These are phyloP conservation scores for Cylindrotheca fusiformis DNA, from an alignment of 108 stramenopile genomes.

Conservation along the genomic window DNA sequence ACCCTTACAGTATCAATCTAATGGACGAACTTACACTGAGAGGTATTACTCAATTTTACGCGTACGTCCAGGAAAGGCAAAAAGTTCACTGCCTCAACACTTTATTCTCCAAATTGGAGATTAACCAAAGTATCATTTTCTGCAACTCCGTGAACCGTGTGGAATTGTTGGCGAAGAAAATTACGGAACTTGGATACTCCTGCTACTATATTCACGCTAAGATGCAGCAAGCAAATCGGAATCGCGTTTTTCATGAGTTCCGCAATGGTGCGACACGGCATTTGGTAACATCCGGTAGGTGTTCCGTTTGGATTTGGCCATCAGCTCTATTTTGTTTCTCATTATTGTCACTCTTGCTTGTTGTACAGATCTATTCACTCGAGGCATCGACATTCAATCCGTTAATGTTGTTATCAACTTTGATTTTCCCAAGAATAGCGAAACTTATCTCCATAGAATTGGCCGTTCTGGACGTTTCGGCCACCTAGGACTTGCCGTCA, in stretches of 20 bases:
- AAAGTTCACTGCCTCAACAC: constrained; percentile 99
- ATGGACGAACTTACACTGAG: constrained; percentile 99
- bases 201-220: constrained; percentile 99
- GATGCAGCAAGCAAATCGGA: constrained; percentile 98
- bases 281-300: constrained; percentile 88
- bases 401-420: constrained; percentile 99
- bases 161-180: constrained; percentile 97
- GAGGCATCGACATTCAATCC: constrained; percentile 99
- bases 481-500: constrained; percentile 97
- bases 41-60: constrained; percentile 98
- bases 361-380: constrained; percentile 91
- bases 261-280: constrained; percentile 96
- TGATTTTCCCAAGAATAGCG: constrained; percentile 98
- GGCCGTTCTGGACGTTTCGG: constrained; percentile 98
- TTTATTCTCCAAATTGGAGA: constrained; percentile 96
- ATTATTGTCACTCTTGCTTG: constrained; percentile 1
- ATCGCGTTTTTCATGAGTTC: constrained; percentile 99
- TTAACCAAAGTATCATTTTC: constrained; percentile 99
- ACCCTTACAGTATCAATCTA: constrained; percentile 94
- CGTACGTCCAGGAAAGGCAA: constrained; percentile 98
- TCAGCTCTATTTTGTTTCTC: not conserved
- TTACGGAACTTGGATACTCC: constrained; percentile 98
- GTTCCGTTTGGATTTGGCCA: not conserved
- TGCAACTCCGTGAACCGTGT: constrained; percentile 99
- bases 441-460: constrained; percentile 98